Percentiles rank a stretch among this genome's conserved stretches.
Conservation (phyloP, 208 protist genomes). For the Trypanosoma caninum region DNA sequence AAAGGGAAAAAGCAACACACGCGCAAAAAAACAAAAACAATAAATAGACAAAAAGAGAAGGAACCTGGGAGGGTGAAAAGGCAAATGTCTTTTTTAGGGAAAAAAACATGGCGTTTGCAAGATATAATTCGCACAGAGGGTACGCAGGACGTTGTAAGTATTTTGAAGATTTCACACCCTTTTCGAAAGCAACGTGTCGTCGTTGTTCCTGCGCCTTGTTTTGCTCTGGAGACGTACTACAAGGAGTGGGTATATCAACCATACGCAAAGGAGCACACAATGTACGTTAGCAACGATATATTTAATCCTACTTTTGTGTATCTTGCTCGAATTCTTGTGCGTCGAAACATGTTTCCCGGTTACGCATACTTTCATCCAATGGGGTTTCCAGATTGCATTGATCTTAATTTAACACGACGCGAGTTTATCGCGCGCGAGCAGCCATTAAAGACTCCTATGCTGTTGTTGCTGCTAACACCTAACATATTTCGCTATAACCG, state of each 20-base stretch:
- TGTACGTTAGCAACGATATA: conserved; percentile 87
- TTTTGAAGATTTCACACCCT: conserved; percentile 74
- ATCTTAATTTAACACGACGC: conserved; percentile 72
- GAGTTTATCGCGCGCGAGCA: conserved; percentile 71
- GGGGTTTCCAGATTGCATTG: conserved; percentile 78
- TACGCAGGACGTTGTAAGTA: conserved; percentile 50
- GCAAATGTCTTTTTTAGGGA: conserved; percentile 22
- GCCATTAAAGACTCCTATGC: conserved; percentile 70
- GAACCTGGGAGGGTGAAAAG: background rate
- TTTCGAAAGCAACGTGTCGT: conserved; percentile 76
- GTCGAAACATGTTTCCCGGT: conserved; percentile 46
- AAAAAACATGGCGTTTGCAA: conserved; percentile 73
- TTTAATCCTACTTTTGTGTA: conserved; percentile 83
- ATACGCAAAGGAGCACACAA: conserved; percentile 80
- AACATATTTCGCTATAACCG: conserved; percentile 53
- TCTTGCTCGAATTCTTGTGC: conserved; percentile 53
- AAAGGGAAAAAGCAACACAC: too few species aligned
- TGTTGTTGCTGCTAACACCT: conserved; percentile 56
- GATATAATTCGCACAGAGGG: conserved; percentile 67
- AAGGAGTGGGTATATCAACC: conserved; percentile 86
- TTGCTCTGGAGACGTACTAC: conserved; percentile 68
- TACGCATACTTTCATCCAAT: conserved; percentile 87
- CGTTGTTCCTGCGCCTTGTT: conserved; percentile 65
- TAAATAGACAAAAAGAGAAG: background rate
- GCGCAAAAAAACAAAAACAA: too few species aligned